Evolutionary conservation across 2,329 filamentous ascomycete genomes (phyloP).

Genomic region (Neofusicoccum umdonicola): DNA sequence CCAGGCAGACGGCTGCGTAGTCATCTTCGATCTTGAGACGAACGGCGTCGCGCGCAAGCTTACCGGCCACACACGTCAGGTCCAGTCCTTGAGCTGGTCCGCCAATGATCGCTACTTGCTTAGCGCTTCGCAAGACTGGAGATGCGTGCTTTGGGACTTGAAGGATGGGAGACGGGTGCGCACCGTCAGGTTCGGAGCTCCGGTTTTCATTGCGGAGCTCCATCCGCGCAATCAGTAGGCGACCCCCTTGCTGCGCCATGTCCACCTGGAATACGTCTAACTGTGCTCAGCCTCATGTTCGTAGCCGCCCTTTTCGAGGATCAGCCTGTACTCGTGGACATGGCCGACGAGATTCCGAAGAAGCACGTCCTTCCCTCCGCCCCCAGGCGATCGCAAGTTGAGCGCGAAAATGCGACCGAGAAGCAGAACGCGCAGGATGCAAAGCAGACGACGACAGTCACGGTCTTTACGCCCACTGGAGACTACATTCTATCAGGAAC

Average conservation of each 20-base stretch:
- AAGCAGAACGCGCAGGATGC: conserved; percentile 90
- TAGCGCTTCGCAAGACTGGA: conserved; percentile 93
- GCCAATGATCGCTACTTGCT: conserved; percentile 86
- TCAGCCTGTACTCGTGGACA: conserved; percentile 82
- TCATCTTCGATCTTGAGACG: conserved; percentile 96
- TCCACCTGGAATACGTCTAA: background rate
- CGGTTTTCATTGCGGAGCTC: conserved; percentile 92
- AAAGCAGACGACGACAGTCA: conserved; percentile 91
- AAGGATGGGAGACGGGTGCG: conserved; percentile 69
- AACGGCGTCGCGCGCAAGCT: conserved; percentile 95
- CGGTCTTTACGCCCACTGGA: conserved; percentile 80
- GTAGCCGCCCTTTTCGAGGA: conserved; percentile 93
- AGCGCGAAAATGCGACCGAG: conserved; percentile 70
- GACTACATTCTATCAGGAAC: conserved; percentile 90
- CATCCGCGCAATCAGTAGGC: conserved; percentile 84
- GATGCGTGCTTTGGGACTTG: conserved; percentile 93
- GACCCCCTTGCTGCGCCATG: background rate
- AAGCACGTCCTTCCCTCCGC: conserved; percentile 79
- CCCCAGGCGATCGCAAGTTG: conserved; percentile 69
- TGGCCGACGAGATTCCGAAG: conserved; percentile 65
- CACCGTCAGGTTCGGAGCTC: conserved; percentile 86
- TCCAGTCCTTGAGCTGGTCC: conserved; percentile 93
- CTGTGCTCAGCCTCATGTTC: conserved; percentile 65
- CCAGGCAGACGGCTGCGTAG: conserved; percentile 80
- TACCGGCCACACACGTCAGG: conserved; percentile 86